Base-by-base conservation (phyloP, 306 rosid species). In the Arachis hypogaea region DNA sequence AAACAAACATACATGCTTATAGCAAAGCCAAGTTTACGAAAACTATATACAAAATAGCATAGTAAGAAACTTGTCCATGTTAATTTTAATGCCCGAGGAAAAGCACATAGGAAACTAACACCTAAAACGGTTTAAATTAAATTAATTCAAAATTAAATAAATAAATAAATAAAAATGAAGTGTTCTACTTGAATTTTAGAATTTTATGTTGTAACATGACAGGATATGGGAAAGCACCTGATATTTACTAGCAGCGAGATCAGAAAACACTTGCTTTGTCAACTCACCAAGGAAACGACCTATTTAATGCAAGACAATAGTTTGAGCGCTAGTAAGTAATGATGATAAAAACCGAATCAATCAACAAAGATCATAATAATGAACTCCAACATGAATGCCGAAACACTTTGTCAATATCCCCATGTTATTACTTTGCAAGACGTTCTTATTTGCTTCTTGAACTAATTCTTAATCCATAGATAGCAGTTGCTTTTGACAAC, bases 221-320 rank as follows among this genome's bases (percentile, higher is more conserved):
- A 12, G 49, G 73, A 56, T 50, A 58, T 46, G 40, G 63, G 79
- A 59, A 73, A 68, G 81, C 73, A 91, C 98, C 98, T 91, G 98
- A 86, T 88, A 94, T 94, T 94, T 94, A 84, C 97, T 91, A 7
- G 96, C 95, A n/a, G 5, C 73, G 66, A 94, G 98, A 81, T 94
- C 98, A 71, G 93, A 84, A 74, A 94, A 91, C 43, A 94, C 98
- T 89, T 94, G 95, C 81, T 83, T 83, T 55, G 86, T 83, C 73
- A 83, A 79, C 91, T 94, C 98, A 33, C 86, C 98, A 71, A 94
- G 95, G 82, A 94, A 94, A 78, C 97, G 97, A 7, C 98, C 98
- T 94, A 64, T 41, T 70, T 47, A 68, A 71, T 43, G 58, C 63
- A 68, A 73, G 59, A 71, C 40, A 46, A 78, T 59, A 77, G 79